These are phyloP conservation scores for Dactylellina leptospora DNA, from an alignment of 2,329 filamentous ascomycete genomes.

Conservation along the genomic window DNA sequence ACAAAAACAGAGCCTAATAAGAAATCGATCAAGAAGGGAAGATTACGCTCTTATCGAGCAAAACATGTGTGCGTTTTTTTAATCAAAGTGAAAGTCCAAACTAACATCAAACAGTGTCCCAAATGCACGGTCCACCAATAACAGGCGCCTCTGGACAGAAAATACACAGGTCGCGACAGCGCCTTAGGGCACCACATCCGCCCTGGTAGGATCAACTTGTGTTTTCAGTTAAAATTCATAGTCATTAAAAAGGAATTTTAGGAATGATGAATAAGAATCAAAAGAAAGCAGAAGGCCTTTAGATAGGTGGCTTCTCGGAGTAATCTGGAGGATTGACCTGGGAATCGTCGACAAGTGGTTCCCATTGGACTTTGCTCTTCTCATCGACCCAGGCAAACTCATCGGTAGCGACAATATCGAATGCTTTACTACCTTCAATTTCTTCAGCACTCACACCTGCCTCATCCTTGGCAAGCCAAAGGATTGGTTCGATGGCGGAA, in stretches of 20 bases:
- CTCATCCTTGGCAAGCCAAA: slow-evolving; percentile 86
- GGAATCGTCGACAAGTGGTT: slow-evolving; percentile 66
- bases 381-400: slow-evolving; percentile 76
- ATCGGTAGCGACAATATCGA: slow-evolving; percentile 80
- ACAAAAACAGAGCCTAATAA: slow-evolving; percentile 10
- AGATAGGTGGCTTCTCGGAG: slow-evolving; percentile 63
- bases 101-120: slow-evolving; percentile 10
- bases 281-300: not conserved
- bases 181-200: not conserved
- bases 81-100: not conserved
- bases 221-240: slow-evolving; percentile 40
- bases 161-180: not conserved
- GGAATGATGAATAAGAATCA: not conserved
- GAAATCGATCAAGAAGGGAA: not conserved
- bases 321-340: slow-evolving; percentile 69
- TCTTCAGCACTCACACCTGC: slow-evolving; percentile 81
- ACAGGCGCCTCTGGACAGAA: not conserved
- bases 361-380: slow-evolving; percentile 69
- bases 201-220: too few species aligned
- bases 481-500: slow-evolving; percentile 69
- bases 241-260: slow-evolving; percentile 41
- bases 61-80: slow-evolving; percentile 15
- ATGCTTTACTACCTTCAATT: slow-evolving; percentile 71
- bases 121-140: too few species aligned
- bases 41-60: slow-evolving; percentile 17